phyloP scores from a whole-genome alignment of 495 filamentous ascomycete species.

The Penicilliopsis zonata region DNA sequence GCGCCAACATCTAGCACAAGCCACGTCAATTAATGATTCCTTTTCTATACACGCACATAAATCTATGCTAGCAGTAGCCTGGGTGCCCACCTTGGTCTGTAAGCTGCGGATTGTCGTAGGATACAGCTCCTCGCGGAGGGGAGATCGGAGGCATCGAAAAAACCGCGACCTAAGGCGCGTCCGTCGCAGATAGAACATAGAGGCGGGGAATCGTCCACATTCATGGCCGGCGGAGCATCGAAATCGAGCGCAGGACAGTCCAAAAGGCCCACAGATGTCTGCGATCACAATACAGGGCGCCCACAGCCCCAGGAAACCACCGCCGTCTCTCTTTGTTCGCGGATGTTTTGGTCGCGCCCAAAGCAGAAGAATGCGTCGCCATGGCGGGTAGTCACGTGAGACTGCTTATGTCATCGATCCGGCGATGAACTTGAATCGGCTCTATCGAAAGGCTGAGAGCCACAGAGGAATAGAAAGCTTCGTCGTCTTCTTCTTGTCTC shows the following conservation, averaged over 20 bases:
- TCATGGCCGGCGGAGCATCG: conserved; percentile 24
- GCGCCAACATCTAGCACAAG: conserved; percentile 56
- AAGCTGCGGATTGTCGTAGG: conserved; percentile 34
- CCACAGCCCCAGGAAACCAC: too few relatives aligned
- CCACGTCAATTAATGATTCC: conserved; percentile 1
- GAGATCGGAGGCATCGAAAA: conserved; percentile 49
- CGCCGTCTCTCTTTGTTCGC: too few relatives aligned
- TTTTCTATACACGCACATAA: neutral
- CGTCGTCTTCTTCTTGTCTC: too few relatives aligned
- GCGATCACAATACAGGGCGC: too few relatives aligned
- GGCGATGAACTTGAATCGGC: too few relatives aligned
- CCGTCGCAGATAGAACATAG: conserved; percentile 40
- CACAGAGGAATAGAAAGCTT: too few relatives aligned
- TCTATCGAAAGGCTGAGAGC: too few relatives aligned
- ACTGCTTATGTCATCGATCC: too few relatives aligned
- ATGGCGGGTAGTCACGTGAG: too few relatives aligned
- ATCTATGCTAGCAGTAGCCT: neutral
- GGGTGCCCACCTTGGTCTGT: conserved; percentile 52
- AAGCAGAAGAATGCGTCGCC: too few relatives aligned
- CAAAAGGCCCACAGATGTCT: neutral
- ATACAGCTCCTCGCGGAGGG: conserved; percentile 36
- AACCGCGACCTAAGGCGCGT: conserved; percentile 39
- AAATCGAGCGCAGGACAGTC: neutral
- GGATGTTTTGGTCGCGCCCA: too few relatives aligned
- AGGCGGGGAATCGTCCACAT: conserved; percentile 30